phyloP scores from a whole-genome alignment of 345 rosid genomes.

The Chamaenerion angustifolium region DNA sequence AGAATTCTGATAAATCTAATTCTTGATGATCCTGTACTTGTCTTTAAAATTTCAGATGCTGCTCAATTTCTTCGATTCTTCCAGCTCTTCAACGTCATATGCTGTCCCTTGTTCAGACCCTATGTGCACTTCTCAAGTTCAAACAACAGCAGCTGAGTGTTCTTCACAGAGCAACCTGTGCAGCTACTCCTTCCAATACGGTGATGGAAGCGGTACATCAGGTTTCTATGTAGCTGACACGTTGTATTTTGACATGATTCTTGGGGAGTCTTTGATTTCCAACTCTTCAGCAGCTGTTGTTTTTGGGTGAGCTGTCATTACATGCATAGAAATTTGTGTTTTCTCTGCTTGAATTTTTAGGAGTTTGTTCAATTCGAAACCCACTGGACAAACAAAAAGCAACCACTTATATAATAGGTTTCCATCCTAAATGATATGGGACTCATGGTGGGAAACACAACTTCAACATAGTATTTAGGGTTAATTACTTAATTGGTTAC shows the following conservation, averaged over 20 bases:
- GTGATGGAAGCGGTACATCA: constrained; percentile 91
- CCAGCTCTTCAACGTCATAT: constrained; percentile 54
- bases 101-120: constrained; percentile 41
- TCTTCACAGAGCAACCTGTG: constrained; percentile 55
- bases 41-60: constrained; percentile 41
- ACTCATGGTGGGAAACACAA: too few relatives aligned
- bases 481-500: too few relatives aligned
- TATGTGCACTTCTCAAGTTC: constrained; percentile 21
- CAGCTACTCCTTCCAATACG: constrained; percentile 73
- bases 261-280: constrained; percentile 47
- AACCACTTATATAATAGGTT: too few relatives aligned
- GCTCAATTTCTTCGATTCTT: constrained; percentile 63
- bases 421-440: too few relatives aligned
- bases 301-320: constrained; percentile 88
- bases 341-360: neutral
- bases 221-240: constrained; percentile 70
- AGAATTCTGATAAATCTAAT: constrained; percentile 2
- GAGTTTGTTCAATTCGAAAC: too few relatives aligned
- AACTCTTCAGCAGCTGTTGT: constrained; percentile 72
- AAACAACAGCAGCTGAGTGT: constrained; percentile 56
- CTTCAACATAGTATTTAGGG: too few relatives aligned
- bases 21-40: constrained; percentile 11
- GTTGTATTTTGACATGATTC: constrained; percentile 54
- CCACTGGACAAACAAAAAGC: too few relatives aligned
- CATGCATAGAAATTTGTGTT: neutral